These are phyloP conservation scores for Powellomyces hirtus DNA, from an alignment of 192 early-diverging fungal species.

Conservation along the genomic window DNA sequence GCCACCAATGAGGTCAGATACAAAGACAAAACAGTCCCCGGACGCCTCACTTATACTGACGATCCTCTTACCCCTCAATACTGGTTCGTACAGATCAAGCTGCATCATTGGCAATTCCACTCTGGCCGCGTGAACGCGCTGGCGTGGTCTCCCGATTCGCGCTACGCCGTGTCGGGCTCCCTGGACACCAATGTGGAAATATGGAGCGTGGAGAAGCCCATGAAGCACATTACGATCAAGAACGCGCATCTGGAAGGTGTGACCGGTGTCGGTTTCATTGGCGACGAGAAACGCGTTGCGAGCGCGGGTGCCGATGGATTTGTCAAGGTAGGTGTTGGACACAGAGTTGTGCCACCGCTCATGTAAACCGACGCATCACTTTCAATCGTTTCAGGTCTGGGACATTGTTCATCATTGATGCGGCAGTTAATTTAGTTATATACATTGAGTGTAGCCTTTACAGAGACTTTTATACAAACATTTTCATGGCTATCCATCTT, in stretches of 20 bases:
- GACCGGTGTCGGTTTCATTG: slow-evolving; percentile 68
- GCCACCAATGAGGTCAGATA: slow-evolving; percentile 39
- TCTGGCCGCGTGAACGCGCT: slow-evolving; percentile 79
- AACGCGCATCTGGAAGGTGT: slow-evolving; percentile 81
- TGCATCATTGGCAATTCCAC: slow-evolving; percentile 85
- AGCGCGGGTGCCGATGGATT: slow-evolving; percentile 6
- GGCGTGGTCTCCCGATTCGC: slow-evolving; percentile 74
- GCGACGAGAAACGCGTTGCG: background rate
- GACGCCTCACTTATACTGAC: background rate
- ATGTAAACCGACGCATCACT: background rate
- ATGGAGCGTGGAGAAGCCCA: slow-evolving; percentile 80
- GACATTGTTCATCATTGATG: slow-evolving; percentile 3
- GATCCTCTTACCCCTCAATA: background rate
- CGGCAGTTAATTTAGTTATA: background rate
- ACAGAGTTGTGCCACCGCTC: background rate
- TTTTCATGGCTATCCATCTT: background rate
- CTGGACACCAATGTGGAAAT: slow-evolving; percentile 90
- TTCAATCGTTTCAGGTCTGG: background rate
- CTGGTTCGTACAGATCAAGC: slow-evolving; percentile 36
- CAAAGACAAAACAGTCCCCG: background rate
- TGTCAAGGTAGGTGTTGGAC: background rate
- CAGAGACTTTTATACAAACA: too few relatives aligned
- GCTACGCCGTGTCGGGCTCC: slow-evolving; percentile 73
- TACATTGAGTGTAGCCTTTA: background rate
- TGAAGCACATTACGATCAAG: slow-evolving; percentile 71